phyloP scores from a whole-genome alignment of 106 monocot genomes.

The Alisma plantagoaquatica region DNA sequence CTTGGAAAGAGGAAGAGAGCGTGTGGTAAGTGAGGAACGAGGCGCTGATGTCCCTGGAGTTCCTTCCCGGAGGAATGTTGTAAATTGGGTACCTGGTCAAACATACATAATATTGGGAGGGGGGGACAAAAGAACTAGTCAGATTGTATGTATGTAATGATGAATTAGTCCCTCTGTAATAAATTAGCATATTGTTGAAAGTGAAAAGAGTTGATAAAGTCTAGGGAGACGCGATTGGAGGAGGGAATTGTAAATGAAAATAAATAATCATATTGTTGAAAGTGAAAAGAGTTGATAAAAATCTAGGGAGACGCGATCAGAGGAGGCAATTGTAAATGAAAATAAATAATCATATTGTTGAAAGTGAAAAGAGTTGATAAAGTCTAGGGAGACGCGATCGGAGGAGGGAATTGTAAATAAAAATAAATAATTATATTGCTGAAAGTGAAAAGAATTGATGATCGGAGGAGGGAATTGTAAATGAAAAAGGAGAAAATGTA shows the following conservation, averaged over 20 bases:
- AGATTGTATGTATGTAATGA: too few relatives aligned
- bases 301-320: too few relatives aligned
- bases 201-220: too few relatives aligned
- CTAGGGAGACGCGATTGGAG: too few relatives aligned
- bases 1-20: conserved; percentile 38
- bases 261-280: neutral
- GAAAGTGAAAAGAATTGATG: neutral
- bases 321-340: neutral
- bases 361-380: neutral
- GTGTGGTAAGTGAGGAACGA: conserved; percentile 63
- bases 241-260: neutral
- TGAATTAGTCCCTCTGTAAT: too few relatives aligned
- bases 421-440: neutral
- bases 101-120: too few relatives aligned
- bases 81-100: conserved; percentile 54
- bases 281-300: too few relatives aligned
- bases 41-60: conserved; percentile 29
- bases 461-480: neutral
- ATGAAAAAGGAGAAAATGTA: neutral
- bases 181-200: neutral
- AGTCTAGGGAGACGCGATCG: too few relatives aligned
- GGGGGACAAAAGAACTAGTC: too few relatives aligned
- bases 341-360: neutral
- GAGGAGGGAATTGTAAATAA: neutral
- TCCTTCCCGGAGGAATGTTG: conserved; percentile 35